Conservation (phyloP, 2,329 filamentous ascomycete species). For the Spiromastix sp. region DNA sequence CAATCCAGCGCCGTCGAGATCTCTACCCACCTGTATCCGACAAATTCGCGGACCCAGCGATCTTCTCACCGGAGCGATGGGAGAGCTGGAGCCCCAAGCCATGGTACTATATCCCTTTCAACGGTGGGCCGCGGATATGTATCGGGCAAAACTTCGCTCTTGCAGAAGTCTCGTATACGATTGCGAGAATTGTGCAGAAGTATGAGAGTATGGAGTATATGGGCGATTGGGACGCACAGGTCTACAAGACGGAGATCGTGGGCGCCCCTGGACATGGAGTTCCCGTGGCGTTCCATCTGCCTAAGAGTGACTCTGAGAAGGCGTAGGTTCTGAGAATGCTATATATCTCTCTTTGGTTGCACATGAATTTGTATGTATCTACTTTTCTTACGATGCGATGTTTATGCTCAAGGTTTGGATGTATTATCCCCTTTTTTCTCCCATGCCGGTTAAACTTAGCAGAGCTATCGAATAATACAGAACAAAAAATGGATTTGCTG, state of each 20-base stretch:
- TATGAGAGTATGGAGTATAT: conserved; percentile 50
- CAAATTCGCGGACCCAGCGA: conserved; percentile 35
- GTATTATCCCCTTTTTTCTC: too few species aligned
- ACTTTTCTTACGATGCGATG: too few species aligned
- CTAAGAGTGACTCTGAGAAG: neutral
- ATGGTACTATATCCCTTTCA: conserved; percentile 66
- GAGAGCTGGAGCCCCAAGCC: conserved; percentile 49
- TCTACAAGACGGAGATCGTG: conserved; percentile 7
- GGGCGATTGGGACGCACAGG: conserved; percentile 5
- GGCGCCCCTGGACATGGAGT: conserved; percentile 5
- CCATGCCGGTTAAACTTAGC: too few species aligned
- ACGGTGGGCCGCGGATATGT: conserved; percentile 62
- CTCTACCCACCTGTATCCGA: conserved; percentile 46
- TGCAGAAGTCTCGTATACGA: conserved; percentile 57
- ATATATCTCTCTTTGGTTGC: too few species aligned
- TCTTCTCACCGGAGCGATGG: conserved; percentile 60
- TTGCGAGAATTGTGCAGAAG: conserved; percentile 61
- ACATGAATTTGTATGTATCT: too few species aligned
- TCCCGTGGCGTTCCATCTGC: conserved; percentile 1
- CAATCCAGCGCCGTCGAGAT: conserved; percentile 60
- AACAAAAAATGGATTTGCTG: too few species aligned
- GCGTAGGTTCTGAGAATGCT: neutral
- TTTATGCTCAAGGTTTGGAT: too few species aligned
- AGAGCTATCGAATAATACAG: too few species aligned
- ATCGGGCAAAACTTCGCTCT: conserved; percentile 74